Percentiles rank a stretch among this genome's conserved stretches.
Evolutionary conservation across 345 rosid species (phyloP).

Genomic region (Linum lewisii): DNA sequence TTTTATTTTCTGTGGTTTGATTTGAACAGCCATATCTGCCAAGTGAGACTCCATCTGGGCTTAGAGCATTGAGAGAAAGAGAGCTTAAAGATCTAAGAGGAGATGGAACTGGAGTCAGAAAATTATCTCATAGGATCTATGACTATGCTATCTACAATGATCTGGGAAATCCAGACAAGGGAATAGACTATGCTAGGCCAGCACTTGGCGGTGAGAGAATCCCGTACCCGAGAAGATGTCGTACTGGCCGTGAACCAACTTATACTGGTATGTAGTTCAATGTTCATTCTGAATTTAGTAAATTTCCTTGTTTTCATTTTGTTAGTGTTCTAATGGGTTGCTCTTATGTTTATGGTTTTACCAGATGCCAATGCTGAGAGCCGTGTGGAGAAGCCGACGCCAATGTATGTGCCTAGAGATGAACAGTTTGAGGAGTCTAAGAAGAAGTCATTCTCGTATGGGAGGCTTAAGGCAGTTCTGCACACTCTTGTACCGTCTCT

Average conservation of each 20-base stretch:
- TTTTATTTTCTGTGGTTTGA: slow-evolving; percentile 5
- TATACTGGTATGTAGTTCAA: slow-evolving; percentile 40
- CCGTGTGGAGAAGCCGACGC: slow-evolving; percentile 85
- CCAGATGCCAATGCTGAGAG: slow-evolving; percentile 65
- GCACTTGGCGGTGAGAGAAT: slow-evolving; percentile 53
- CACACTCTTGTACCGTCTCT: slow-evolving; percentile 72
- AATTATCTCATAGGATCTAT: slow-evolving; percentile 70
- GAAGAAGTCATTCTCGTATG: slow-evolving; percentile 48
- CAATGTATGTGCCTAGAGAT: slow-evolving; percentile 87
- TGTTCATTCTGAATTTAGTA: not conserved
- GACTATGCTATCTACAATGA: slow-evolving; percentile 85
- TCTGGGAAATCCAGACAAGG: slow-evolving; percentile 84
- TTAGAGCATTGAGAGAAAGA: slow-evolving; percentile 51
- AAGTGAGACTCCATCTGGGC: slow-evolving; percentile 66
- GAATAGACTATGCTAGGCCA: slow-evolving; percentile 51
- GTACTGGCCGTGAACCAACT: slow-evolving; percentile 61
- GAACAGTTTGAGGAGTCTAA: slow-evolving; percentile 92
- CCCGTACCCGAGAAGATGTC: slow-evolving; percentile 90
- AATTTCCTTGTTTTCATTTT: not conserved
- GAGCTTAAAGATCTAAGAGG: slow-evolving; percentile 70
- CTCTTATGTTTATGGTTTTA: not conserved
- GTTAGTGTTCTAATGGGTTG: not conserved
- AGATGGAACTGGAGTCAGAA: slow-evolving; percentile 56
- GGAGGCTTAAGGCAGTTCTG: slow-evolving; percentile 70
- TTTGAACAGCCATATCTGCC: slow-evolving; percentile 79